A percentile compares a stretch with the other conserved stretches of the same genome.
phyloP scores from a whole-genome alignment of 2,329 filamentous ascomycete species.

The Arthrobotrys conoides region DNA sequence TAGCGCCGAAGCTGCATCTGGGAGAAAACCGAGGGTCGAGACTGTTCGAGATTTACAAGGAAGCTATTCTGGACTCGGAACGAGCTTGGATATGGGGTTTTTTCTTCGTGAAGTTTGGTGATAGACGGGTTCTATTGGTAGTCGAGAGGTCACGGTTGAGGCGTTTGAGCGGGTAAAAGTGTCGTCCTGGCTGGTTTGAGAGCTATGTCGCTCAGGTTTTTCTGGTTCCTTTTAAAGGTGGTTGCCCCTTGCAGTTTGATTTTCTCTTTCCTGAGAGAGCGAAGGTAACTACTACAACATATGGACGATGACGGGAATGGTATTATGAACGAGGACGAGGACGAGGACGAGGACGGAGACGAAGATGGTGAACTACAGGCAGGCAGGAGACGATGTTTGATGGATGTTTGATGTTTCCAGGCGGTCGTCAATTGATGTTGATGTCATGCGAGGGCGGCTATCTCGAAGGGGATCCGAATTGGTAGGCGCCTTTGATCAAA shows the following conservation, averaged over 20 bases:
- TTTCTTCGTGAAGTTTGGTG: conserved; percentile 15
- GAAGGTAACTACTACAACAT: neutral
- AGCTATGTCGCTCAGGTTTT: conserved; percentile 16
- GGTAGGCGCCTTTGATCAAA: neutral
- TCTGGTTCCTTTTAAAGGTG: neutral
- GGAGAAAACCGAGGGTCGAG: conserved; percentile 24
- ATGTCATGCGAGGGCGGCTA: conserved; percentile 12
- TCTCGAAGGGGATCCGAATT: neutral
- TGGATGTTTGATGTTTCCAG: conserved; percentile 3
- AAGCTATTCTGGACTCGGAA: neutral
- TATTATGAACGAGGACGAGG: too few species aligned
- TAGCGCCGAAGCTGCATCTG: conserved; percentile 27
- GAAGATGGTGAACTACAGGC: neutral
- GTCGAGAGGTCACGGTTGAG: conserved; percentile 42
- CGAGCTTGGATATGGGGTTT: neutral
- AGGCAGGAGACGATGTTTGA: neutral
- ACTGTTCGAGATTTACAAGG: conserved; percentile 10
- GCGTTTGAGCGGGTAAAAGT: conserved; percentile 47
- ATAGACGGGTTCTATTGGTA: conserved; percentile 10
- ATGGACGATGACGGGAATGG: neutral
- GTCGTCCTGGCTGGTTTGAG: conserved; percentile 21
- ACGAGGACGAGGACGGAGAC: neutral
- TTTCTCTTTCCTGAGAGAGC: neutral
- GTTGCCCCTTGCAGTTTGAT: conserved; percentile 6
- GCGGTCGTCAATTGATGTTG: neutral